Percentiles rank a stretch among this genome's conserved stretches.
These are phyloP conservation scores for Oidiodendron maius DNA, from an alignment of 495 filamentous ascomycete genomes.

Conservation along the genomic window DNA sequence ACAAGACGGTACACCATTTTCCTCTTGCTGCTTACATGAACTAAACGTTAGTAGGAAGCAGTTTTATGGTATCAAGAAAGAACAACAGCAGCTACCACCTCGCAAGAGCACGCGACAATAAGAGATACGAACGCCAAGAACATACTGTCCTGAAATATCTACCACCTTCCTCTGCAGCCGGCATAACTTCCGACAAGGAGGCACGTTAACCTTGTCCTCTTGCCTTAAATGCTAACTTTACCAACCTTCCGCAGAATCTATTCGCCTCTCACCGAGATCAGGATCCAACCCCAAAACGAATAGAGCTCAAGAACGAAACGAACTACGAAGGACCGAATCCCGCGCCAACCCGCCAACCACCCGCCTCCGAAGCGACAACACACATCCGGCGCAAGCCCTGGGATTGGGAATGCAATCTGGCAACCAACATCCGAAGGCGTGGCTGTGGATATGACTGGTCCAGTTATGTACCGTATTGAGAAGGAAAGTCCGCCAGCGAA, in stretches of 20 bases:
- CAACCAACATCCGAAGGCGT: too few species aligned
- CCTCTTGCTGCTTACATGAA: slow-evolving; percentile 8
- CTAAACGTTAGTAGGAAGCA: slow-evolving; percentile 14
- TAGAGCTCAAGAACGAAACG: too few species aligned
- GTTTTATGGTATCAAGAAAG: slow-evolving; percentile 17
- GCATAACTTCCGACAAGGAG: slow-evolving; percentile 18
- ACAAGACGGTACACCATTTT: slow-evolving; percentile 14
- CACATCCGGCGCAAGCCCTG: too few species aligned
- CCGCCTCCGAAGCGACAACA: too few species aligned
- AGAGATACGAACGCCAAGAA: slow-evolving; percentile 12
- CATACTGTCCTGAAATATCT: slow-evolving; percentile 13
- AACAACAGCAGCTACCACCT: slow-evolving; percentile 13
- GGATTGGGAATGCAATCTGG: too few species aligned
- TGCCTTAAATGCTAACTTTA: slow-evolving; percentile 23
- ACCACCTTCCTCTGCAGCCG: slow-evolving; percentile 12
- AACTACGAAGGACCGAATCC: too few species aligned
- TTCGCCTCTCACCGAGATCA: too few species aligned
- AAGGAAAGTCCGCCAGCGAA: too few species aligned
- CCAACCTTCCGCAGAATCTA: slow-evolving; percentile 20
- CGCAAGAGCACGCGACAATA: slow-evolving; percentile 13
- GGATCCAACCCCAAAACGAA: slow-evolving; percentile 7
- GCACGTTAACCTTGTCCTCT: slow-evolving; percentile 18
- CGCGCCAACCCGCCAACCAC: too few species aligned
- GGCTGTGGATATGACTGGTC: too few species aligned
- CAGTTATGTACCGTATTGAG: too few species aligned